Conservation (phyloP, 768 basidiomycete genomes). For the Porphyrellus cyaneotinctus region DNA sequence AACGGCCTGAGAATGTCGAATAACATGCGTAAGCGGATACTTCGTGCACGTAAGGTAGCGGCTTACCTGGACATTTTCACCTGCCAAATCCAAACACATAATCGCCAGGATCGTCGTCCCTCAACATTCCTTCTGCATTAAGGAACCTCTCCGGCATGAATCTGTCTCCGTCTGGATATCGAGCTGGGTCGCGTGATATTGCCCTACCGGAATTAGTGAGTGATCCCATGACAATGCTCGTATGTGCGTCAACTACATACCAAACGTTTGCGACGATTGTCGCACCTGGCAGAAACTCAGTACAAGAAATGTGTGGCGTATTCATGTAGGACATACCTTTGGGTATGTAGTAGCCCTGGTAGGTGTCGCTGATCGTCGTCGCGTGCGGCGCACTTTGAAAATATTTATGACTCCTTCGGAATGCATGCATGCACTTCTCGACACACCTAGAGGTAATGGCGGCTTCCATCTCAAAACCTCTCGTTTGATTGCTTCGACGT, state of each 20-base stretch:
- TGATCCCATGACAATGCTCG: neutral
- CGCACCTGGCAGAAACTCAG: neutral
- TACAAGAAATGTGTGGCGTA: neutral
- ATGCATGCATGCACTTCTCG: accelerated
- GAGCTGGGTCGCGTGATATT: neutral
- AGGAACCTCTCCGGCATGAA: neutral
- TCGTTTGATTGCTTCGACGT: neutral
- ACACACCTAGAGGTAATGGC: neutral
- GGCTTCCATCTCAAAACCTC: conserved; percentile 6
- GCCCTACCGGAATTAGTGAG: neutral
- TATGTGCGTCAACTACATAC: neutral
- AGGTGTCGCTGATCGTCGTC: neutral
- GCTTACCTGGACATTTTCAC: neutral
- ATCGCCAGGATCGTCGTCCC: neutral
- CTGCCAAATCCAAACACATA: neutral
- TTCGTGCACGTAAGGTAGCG: too few species aligned
- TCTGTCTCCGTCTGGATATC: neutral
- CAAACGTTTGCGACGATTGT: neutral
- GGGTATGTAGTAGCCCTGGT: conserved; percentile 3
- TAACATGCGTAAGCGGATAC: too few species aligned
- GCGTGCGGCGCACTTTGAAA: neutral
- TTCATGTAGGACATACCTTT: neutral
- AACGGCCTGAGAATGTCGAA: neutral
- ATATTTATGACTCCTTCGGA: neutral
- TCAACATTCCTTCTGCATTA: neutral